These are phyloP conservation scores for Fusarium sp. DNA, from an alignment of 2,329 filamentous ascomycete genomes.

Conservation along the genomic window DNA sequence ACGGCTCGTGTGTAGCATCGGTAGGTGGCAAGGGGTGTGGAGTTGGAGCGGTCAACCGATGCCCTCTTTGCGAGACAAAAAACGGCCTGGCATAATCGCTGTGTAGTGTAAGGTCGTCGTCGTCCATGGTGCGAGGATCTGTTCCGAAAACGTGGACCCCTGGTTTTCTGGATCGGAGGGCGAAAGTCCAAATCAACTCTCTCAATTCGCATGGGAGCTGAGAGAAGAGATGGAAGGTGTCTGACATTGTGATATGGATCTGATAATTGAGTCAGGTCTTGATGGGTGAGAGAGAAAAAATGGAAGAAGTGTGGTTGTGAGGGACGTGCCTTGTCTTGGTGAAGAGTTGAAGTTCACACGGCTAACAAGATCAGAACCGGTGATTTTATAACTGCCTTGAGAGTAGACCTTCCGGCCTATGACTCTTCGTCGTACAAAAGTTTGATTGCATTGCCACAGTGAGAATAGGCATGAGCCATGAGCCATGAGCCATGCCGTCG, in stretches of 20 bases:
- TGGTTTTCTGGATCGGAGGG: background rate
- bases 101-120: background rate
- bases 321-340: background rate
- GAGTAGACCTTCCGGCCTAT: background rate
- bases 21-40: background rate
- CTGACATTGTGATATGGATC: background rate
- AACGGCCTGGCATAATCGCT: background rate
- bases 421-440: background rate
- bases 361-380: background rate
- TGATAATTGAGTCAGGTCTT: background rate
- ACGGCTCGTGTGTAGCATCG: background rate
- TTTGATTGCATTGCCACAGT: background rate
- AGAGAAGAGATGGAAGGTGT: background rate
- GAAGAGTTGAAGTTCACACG: background rate
- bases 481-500: constrained; percentile 33
- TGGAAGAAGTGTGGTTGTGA: background rate
- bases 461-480: constrained; percentile 7
- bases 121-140: background rate
- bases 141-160: background rate
- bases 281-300: background rate
- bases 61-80: background rate
- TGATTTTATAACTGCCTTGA: background rate
- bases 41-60: background rate
- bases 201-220: background rate
- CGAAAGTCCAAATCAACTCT: background rate